These are phyloP conservation scores for Aspergillus asperescens DNA, from an alignment of 495 filamentous ascomycete species.

Conservation along the genomic window DNA sequence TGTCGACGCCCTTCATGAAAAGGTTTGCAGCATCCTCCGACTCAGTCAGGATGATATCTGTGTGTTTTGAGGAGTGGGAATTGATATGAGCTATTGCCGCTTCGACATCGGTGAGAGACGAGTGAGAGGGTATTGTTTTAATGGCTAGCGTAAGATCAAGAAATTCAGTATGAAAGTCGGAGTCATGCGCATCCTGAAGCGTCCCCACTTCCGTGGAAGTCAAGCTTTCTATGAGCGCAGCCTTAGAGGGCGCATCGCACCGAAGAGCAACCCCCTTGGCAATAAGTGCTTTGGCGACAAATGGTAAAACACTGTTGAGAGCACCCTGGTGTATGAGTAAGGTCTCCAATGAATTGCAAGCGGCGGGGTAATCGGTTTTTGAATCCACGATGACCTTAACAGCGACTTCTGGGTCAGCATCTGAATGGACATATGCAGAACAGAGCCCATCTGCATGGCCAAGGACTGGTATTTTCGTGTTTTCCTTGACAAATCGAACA, in stretches of 20 bases:
- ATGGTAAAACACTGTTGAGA: conserved; percentile 63
- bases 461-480: conserved; percentile 91
- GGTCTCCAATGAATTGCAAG: conserved; percentile 89
- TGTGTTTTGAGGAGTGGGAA: conserved; percentile 86
- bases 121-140: conserved; percentile 58
- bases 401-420: conserved; percentile 67
- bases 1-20: conserved; percentile 83
- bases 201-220: conserved; percentile 30
- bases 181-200: conserved; percentile 59
- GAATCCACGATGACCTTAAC: conserved; percentile 80
- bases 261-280: conserved; percentile 75
- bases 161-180: conserved; percentile 86
- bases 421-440: conserved; percentile 76
- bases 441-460: conserved; percentile 96
- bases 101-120: conserved; percentile 42
- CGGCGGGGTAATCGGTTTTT: conserved; percentile 92
- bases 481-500: conserved; percentile 80
- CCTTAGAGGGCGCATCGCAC: conserved; percentile 66
- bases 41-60: conserved; percentile 80
- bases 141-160: conserved; percentile 78
- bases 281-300: conserved; percentile 65
- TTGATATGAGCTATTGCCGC: conserved; percentile 87
- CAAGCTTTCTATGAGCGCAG: conserved; percentile 46
- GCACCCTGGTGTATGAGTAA: conserved; percentile 74
- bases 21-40: conserved; percentile 57